Conservation (phyloP, 805 yeast genomes). For the Saccharomycopsis guyanensis region DNA sequence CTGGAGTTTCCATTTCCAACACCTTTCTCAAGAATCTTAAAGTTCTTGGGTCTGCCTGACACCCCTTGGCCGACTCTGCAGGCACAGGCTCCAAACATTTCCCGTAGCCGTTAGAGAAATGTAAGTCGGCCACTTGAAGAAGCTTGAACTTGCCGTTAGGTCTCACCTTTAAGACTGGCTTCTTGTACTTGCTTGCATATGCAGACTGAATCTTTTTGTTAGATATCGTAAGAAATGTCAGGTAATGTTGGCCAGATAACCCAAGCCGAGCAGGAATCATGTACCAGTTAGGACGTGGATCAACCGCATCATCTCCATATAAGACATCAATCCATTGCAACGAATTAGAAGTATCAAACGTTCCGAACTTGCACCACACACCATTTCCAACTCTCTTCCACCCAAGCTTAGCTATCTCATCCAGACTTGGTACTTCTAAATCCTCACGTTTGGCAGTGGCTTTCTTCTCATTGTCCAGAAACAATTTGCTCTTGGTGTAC, state of each 20-base stretch:
- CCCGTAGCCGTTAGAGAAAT: constrained; percentile 80
- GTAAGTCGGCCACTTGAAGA: constrained; percentile 86
- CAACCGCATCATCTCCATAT: constrained; percentile 56
- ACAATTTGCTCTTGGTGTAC: constrained; percentile 8
- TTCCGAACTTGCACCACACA: constrained; percentile 54
- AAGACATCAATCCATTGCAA: constrained; percentile 52
- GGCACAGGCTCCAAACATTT: constrained; percentile 71
- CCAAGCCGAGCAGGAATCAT: constrained; percentile 26
- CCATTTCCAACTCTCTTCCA: constrained; percentile 31
- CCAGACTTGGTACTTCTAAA: neutral
- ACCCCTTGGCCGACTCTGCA: constrained; percentile 35
- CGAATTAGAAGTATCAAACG: constrained; percentile 29
- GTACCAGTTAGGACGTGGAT: constrained; percentile 62
- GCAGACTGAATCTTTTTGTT: constrained; percentile 5
- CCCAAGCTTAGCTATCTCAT: constrained; percentile 11
- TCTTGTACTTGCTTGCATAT: constrained; percentile 5
- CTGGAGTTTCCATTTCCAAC: constrained; percentile 71
- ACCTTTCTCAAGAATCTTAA: constrained; percentile 50
- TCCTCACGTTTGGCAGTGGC: neutral
- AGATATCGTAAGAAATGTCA: constrained; percentile 13
- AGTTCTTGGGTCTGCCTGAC: constrained; percentile 78
- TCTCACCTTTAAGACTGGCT: constrained; percentile 31
- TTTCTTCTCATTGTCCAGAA: neutral
- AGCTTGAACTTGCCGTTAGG: constrained; percentile 58
- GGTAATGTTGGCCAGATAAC: constrained; percentile 20